Evolutionary conservation across 345 rosid genomes (phyloP).

Genomic region (Hibiscus trionum): DNA sequence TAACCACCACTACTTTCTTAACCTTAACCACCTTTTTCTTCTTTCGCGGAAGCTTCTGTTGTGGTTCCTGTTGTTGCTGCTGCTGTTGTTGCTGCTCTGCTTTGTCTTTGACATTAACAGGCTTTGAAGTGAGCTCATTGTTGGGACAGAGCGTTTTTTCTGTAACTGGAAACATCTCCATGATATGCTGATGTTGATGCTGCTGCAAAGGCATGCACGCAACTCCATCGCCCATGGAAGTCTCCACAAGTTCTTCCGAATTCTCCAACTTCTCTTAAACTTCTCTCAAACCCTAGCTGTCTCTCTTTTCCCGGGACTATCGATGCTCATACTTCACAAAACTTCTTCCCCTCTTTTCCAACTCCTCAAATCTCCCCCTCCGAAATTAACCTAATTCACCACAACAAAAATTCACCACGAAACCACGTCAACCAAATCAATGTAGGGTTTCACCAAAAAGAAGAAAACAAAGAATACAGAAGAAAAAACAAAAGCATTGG

Average conservation of each 20-base stretch:
- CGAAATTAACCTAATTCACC: slow-evolving; percentile 20
- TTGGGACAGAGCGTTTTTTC: slow-evolving; percentile 48
- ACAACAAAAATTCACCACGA: slow-evolving; percentile 4
- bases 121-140: slow-evolving; percentile 43
- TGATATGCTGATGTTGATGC: slow-evolving; percentile 39
- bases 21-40: slow-evolving; percentile 36
- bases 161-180: slow-evolving; percentile 81
- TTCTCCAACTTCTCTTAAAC: slow-evolving; percentile 24
- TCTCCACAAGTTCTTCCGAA: slow-evolving; percentile 24
- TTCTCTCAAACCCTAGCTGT: slow-evolving; percentile 44
- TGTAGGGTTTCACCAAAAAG: slow-evolving; percentile 43
- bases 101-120: slow-evolving; percentile 28
- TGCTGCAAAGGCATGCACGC: slow-evolving; percentile 98
- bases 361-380: not conserved
- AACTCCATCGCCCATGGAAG: slow-evolving; percentile 99
- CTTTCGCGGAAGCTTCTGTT: slow-evolving; percentile 12
- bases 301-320: slow-evolving; percentile 59
- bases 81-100: slow-evolving; percentile 19
- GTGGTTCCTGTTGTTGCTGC: not conserved
- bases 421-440: slow-evolving; percentile 27
- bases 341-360: slow-evolving; percentile 14
- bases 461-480: not conserved
- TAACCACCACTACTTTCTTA: slow-evolving; percentile 29
- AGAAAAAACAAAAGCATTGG: not conserved
- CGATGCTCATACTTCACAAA: slow-evolving; percentile 70